Evolutionary conservation across 345 rosid species (phyloP).

Genomic region (Eucalyptus erythrocorys): DNA sequence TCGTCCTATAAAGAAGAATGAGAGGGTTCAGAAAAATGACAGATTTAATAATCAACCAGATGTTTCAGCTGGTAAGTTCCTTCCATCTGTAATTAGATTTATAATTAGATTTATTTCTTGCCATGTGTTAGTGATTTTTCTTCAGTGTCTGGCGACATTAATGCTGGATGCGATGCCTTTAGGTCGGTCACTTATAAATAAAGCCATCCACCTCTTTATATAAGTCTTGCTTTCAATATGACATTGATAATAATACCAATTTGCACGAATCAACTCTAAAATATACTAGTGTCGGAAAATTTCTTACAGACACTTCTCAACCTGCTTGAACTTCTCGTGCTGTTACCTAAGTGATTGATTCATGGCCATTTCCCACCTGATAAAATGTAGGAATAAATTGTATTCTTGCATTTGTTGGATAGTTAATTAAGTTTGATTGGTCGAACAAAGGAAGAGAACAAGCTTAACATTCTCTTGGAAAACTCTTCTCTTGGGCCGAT

Average conservation of each 20-base stretch:
- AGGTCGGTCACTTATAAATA: not conserved
- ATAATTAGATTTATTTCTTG: not conserved
- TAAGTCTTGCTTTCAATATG: not conserved
- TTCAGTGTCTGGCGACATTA: not conserved
- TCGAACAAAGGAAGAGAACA: not conserved
- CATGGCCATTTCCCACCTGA: not conserved
- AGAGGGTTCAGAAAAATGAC: slow-evolving; percentile 24
- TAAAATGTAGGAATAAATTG: not conserved
- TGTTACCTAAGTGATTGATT: not conserved
- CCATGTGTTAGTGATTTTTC: not conserved
- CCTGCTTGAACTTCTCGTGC: not conserved
- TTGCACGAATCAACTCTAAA: not conserved
- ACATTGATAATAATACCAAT: not conserved
- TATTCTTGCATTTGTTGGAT: not conserved
- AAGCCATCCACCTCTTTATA: not conserved
- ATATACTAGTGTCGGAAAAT: not conserved
- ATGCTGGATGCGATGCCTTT: not conserved
- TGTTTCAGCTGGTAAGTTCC: slow-evolving; percentile 47
- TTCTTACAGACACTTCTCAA: not conserved
- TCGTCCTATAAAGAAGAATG: slow-evolving; percentile 44
- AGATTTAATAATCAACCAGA: slow-evolving; percentile 17
- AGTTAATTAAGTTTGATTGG: not conserved
- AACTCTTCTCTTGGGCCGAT: not conserved
- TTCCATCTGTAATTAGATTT: not conserved
- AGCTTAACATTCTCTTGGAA: not conserved